Percentiles rank a stretch among this genome's conserved stretches.
Evolutionary conservation across 2,329 filamentous ascomycete genomes (phyloP).

Genomic region (Cladosporium sp.): DNA sequence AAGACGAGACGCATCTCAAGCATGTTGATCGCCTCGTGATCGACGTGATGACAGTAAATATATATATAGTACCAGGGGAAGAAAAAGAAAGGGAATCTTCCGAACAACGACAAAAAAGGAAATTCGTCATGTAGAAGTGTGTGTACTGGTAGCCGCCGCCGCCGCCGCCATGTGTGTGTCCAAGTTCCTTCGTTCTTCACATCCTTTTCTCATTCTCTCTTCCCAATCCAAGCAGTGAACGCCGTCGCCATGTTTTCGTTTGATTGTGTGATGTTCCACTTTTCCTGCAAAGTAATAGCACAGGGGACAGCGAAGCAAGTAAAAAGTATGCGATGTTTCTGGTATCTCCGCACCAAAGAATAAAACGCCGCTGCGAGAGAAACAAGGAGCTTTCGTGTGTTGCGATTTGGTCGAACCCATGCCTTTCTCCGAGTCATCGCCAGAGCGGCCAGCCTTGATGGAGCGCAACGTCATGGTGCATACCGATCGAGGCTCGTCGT

Average conservation of each 20-base stretch:
- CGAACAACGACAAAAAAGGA: neutral
- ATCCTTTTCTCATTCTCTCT: neutral
- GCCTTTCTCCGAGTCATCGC: neutral
- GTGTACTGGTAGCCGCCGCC: neutral
- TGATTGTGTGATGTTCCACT: neutral
- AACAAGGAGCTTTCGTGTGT: neutral
- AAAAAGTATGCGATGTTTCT: neutral
- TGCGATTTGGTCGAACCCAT: neutral
- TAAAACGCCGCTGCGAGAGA: neutral
- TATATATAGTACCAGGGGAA: neutral
- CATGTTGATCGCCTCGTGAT: too few species aligned
- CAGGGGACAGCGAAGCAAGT: neutral
- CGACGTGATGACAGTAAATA: too few species aligned
- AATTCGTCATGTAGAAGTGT: neutral
- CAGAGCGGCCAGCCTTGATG: neutral
- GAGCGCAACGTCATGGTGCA: neutral
- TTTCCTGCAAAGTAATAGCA: neutral
- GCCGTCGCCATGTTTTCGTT: conserved; percentile 8
- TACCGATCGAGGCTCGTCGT: neutral
- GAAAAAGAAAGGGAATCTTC: too few species aligned
- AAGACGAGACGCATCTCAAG: too few species aligned
- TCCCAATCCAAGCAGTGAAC: neutral
- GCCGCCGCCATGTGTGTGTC: neutral
- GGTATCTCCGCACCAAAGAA: neutral
- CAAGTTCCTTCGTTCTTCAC: neutral